Percentiles rank a stretch among this genome's conserved stretches.
Conservation (phyloP, 2,329 filamentous ascomycete genomes). For the Meredithiella fracta region DNA sequence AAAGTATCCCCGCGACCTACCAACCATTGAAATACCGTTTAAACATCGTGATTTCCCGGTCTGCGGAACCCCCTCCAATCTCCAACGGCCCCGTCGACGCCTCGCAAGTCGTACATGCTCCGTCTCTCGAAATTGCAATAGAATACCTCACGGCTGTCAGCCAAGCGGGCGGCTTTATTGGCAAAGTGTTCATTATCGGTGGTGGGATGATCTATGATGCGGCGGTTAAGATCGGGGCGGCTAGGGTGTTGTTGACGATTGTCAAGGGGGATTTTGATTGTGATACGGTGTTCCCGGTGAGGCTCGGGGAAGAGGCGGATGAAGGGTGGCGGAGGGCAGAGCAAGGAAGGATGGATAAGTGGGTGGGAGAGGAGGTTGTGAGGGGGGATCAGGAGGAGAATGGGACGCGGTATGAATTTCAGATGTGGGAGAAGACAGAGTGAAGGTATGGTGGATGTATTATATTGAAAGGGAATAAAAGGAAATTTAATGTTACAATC, state of each 20-base stretch:
- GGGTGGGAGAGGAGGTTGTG: constrained; percentile 48
- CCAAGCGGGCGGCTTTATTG: constrained; percentile 22
- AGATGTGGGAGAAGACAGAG: constrained; percentile 50
- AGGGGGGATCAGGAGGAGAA: constrained; percentile 44
- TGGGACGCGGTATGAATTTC: constrained; percentile 50
- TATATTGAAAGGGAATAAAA: not conserved
- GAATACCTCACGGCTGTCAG: constrained; percentile 23
- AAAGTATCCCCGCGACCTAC: constrained; percentile 64
- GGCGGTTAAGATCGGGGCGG: constrained; percentile 40
- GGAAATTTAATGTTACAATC: constrained; percentile 2
- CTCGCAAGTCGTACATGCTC: constrained; percentile 32
- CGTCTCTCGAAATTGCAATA: constrained; percentile 43
- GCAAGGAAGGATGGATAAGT: constrained; percentile 39
- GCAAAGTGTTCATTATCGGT: constrained; percentile 70
- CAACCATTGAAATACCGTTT: constrained; percentile 63
- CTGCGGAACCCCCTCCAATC: constrained; percentile 20
- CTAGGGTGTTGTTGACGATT: constrained; percentile 52
- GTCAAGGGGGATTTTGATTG: constrained; percentile 56
- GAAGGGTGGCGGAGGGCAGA: constrained; percentile 36
- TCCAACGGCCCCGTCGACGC: not conserved
- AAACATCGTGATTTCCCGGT: constrained; percentile 64
- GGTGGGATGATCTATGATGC: constrained; percentile 71
- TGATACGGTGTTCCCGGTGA: constrained; percentile 57
- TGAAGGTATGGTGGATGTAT: not conserved
- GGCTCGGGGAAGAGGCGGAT: constrained; percentile 26